A percentile compares a stretch with the other conserved stretches of the same genome.
These are phyloP conservation scores for Mucor circinelloides DNA, from an alignment of 371 early-diverging fungal species.

Conservation along the genomic window DNA sequence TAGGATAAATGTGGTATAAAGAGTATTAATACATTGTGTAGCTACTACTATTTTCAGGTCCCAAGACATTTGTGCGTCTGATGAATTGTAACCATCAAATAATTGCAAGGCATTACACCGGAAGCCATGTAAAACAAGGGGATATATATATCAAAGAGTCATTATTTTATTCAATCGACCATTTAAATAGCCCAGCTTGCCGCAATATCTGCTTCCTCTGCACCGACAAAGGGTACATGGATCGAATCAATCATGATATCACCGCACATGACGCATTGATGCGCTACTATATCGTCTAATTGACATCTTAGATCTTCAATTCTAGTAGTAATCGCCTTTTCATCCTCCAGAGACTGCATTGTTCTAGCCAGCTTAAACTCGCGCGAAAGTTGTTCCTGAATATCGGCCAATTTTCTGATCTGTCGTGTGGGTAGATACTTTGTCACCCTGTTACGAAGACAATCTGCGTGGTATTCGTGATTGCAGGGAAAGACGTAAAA, in stretches of 20 bases:
- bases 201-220: conserved; percentile 54
- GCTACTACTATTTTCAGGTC: no score
- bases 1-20: no score
- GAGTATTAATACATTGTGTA: no score
- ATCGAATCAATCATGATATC: conserved; percentile 86
- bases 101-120: no score
- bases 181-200: conserved; percentile 60
- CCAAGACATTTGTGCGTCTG: no score
- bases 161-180: no score
- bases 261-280: conserved; percentile 87
- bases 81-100: no score
- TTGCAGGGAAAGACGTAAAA: conserved; percentile 29
- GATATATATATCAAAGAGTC: no score
- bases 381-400: conserved; percentile 62
- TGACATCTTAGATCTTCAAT: conserved; percentile 54
- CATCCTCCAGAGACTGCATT: conserved; percentile 23
- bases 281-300: conserved; percentile 79
- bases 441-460: conserved; percentile 65
- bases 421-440: conserved; percentile 39
- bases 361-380: conserved; percentile 33
- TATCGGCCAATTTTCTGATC: conserved; percentile 47
- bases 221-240: conserved; percentile 67
- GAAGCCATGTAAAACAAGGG: no score
- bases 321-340: conserved; percentile 12
- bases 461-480: conserved; percentile 73